Evolutionary conservation across 768 basidiomycete species (phyloP).

Genomic region (Symmetrospora coprosmae): DNA sequence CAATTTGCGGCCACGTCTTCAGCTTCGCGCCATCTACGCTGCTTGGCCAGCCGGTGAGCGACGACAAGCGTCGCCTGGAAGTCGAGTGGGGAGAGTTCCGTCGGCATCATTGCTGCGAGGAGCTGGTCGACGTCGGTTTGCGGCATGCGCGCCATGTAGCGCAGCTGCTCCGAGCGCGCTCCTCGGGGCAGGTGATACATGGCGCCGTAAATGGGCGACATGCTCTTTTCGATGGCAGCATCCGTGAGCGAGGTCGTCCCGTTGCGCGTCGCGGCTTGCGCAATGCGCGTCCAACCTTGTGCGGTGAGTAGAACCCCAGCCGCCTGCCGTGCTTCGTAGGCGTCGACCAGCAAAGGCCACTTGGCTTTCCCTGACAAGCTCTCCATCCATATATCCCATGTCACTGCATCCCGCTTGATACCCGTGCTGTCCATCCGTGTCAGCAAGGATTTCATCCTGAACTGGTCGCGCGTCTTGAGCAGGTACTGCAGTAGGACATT

Average conservation of each 20-base stretch:
- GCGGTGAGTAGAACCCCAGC: not conserved
- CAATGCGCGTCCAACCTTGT: constrained; percentile 5
- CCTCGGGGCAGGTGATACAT: constrained; percentile 10
- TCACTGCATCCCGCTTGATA: not conserved
- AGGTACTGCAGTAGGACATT: not conserved
- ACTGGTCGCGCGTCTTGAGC: not conserved
- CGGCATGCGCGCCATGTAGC: not conserved
- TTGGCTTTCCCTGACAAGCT: not conserved
- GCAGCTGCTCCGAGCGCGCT: not conserved
- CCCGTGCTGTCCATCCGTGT: not conserved
- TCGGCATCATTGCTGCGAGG: constrained; percentile 14
- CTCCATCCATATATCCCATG: constrained; percentile 9
- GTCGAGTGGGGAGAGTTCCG: constrained; percentile 1
- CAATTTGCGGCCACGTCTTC: constrained; percentile 4
- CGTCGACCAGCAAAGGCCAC: not conserved
- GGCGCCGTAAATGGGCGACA: constrained; percentile 8
- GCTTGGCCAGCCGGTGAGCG: constrained; percentile 13
- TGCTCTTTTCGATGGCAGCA: not conserved
- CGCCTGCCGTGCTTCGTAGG: not conserved
- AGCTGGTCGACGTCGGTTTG: constrained; percentile 11
- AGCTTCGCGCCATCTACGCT: constrained; percentile 8
- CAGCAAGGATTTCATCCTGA: not conserved
- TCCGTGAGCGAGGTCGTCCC: not conserved
- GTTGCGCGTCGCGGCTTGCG: constrained; percentile 3
- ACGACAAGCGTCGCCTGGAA: constrained; percentile 1